Conservation (phyloP, 1,284 basidiomycete species). For the Schizophyllum amplum region DNA sequence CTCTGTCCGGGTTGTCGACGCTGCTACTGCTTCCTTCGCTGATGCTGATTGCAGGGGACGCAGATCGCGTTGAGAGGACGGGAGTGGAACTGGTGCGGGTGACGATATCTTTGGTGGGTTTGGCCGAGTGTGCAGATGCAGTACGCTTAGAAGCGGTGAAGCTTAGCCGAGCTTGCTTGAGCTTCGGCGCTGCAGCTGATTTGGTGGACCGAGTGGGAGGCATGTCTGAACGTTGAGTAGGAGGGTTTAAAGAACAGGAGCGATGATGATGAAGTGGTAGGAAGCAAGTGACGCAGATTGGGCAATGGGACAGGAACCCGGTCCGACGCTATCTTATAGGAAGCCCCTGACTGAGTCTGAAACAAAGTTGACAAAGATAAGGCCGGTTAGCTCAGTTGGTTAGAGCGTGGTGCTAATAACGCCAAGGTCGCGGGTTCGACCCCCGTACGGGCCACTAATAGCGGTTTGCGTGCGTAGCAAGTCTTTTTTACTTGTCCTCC, state of each 20-base stretch:
- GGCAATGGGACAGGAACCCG: not conserved
- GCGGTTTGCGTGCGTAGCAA: too few species aligned
- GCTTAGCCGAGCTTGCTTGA: not conserved
- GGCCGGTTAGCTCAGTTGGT: not conserved
- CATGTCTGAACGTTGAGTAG: not conserved
- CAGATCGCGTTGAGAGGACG: not conserved
- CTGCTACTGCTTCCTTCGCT: not conserved
- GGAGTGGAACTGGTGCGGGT: not conserved
- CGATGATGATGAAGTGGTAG: not conserved
- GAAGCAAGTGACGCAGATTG: not conserved
- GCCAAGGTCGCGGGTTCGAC: not conserved
- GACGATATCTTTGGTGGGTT: not conserved
- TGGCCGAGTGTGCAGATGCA: not conserved
- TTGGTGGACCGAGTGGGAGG: not conserved
- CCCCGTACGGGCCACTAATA: not conserved
- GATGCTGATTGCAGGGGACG: not conserved
- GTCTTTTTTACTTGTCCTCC: not conserved
- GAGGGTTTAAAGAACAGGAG: not conserved
- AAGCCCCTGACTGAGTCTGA: not conserved
- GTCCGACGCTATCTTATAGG: too few species aligned
- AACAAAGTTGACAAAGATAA: not conserved
- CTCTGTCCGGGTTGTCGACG: not conserved
- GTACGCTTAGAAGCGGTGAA: not conserved
- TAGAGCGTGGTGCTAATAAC: not conserved
- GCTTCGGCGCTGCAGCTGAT: not conserved